Percentiles rank a stretch among this genome's conserved stretches.
Evolutionary conservation across 805 yeast genomes (phyloP).

Genomic region (Candida rishiriensis): DNA sequence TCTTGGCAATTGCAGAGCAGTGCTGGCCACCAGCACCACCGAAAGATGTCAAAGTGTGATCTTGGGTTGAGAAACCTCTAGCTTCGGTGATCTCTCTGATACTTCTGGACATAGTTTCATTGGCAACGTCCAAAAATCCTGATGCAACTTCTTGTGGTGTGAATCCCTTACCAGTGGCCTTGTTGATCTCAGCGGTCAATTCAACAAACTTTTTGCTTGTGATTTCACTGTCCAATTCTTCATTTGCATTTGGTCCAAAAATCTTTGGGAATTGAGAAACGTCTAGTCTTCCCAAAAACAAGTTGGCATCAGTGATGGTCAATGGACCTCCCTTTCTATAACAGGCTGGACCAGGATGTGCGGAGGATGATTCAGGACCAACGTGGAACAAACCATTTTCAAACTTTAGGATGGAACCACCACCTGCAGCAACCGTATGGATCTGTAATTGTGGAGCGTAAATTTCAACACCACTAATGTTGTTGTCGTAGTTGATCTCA

Average conservation of each 20-base stretch:
- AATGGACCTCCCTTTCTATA: conserved; percentile 45
- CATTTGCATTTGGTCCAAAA: conserved; percentile 41
- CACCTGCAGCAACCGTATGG: conserved; percentile 36
- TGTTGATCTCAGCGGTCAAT: conserved; percentile 34
- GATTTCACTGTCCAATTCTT: conserved; percentile 33
- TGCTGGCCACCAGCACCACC: conserved; percentile 52
- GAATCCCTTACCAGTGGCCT: conserved; percentile 27
- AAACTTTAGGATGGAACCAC: conserved; percentile 32
- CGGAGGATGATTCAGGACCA: conserved; percentile 45
- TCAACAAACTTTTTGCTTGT: conserved; percentile 33
- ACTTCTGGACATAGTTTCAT: conserved; percentile 44
- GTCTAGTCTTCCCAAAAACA: conserved; percentile 37
- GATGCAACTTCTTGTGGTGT: conserved; percentile 41
- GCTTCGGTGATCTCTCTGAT: conserved; percentile 43
- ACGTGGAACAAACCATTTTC: conserved; percentile 36
- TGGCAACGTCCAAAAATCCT: conserved; percentile 43
- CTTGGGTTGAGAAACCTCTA: conserved; percentile 38
- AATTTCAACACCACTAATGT: conserved; percentile 36
- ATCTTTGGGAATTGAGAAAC: conserved; percentile 41
- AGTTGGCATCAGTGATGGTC: conserved; percentile 44
- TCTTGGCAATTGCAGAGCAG: conserved; percentile 38
- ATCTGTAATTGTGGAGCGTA: conserved; percentile 38
- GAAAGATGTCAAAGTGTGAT: conserved; percentile 41
- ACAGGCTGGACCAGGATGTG: conserved; percentile 47
- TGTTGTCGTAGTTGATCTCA: conserved; percentile 21